phyloP scores from a whole-genome alignment of 768 basidiomycete genomes.

The Lactarius hatsudake region DNA sequence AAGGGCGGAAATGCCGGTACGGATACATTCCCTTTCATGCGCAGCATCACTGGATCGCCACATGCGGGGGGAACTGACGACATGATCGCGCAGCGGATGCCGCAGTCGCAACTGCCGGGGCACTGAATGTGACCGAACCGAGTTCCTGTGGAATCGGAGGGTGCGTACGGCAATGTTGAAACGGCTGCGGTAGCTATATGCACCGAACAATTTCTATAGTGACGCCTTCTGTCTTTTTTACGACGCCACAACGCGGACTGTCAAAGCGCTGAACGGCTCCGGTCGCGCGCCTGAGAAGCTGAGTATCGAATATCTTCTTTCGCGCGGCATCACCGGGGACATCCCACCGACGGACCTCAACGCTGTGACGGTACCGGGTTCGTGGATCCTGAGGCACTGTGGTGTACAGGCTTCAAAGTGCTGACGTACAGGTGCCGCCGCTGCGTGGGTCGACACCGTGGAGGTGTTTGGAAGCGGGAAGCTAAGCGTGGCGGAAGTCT shows the following conservation, averaged over 20 bases:
- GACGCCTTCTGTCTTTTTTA: constrained; percentile 94
- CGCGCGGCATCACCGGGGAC: constrained; percentile 63
- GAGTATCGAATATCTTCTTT: constrained; percentile 65
- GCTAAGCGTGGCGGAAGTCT: constrained; percentile 61
- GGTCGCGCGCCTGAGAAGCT: constrained; percentile 83
- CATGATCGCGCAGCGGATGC: constrained; percentile 68
- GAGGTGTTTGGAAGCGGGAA: constrained; percentile 78
- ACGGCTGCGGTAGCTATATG: neutral
- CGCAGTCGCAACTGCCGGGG: constrained; percentile 90
- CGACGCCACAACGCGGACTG: constrained; percentile 74
- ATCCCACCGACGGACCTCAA: constrained; percentile 85
- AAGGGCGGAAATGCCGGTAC: constrained; percentile 95
- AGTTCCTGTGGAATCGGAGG: constrained; percentile 91
- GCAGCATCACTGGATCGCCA: neutral
- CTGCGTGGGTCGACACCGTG: constrained; percentile 92
- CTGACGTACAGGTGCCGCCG: constrained; percentile 70
- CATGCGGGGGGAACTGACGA: neutral
- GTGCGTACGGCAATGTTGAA: constrained; percentile 39
- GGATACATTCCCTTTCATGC: constrained; percentile 21
- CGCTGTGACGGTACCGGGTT: constrained; percentile 86
- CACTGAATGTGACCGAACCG: constrained; percentile 88
- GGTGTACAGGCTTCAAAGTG: neutral
- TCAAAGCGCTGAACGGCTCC: constrained; percentile 91
- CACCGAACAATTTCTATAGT: constrained; percentile 36
- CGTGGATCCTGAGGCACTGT: constrained; percentile 1